Evolutionary conservation across 106 monocot genomes (phyloP).

Genomic region (Platanthera guangdongensis): DNA sequence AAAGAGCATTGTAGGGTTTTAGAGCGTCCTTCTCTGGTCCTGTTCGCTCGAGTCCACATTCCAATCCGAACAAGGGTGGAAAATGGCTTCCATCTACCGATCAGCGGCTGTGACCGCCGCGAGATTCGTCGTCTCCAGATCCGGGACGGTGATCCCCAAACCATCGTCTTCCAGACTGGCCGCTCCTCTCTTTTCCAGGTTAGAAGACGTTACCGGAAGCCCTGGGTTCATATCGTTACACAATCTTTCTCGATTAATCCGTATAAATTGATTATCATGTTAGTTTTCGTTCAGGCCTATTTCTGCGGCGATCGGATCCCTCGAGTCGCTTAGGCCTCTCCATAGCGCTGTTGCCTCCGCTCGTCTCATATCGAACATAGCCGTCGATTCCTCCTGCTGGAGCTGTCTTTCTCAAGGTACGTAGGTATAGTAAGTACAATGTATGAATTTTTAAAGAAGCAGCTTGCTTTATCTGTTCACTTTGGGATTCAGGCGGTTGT

Average conservation of each 20-base stretch:
- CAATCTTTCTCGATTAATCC: neutral
- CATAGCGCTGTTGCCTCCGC: constrained; percentile 42
- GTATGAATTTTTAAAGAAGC: neutral
- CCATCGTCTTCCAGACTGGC: constrained; percentile 13
- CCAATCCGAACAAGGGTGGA: no score
- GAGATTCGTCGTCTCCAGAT: constrained; percentile 16
- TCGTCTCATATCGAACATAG: constrained; percentile 42
- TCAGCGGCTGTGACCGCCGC: constrained; percentile 21
- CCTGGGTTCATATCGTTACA: neutral
- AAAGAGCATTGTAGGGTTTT: neutral
- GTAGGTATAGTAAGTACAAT: neutral
- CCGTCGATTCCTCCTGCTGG: constrained; percentile 50
- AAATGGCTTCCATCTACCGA: constrained; percentile 31
- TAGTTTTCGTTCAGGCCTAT: constrained; percentile 17
- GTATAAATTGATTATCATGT: neutral
- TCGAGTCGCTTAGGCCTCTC: constrained; percentile 42
- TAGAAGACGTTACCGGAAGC: neutral
- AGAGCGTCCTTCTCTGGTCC: neutral
- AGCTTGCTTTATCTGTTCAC: neutral
- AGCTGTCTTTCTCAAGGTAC: constrained; percentile 55
- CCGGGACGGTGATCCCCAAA: constrained; percentile 9
- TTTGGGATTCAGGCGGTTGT: neutral
- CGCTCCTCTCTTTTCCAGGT: constrained; percentile 15
- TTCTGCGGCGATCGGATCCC: constrained; percentile 18
- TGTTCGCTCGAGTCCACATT: neutral